These are phyloP conservation scores for Zygotorulaspora florentina DNA, from an alignment of 805 yeast genomes.

Conservation along the genomic window DNA sequence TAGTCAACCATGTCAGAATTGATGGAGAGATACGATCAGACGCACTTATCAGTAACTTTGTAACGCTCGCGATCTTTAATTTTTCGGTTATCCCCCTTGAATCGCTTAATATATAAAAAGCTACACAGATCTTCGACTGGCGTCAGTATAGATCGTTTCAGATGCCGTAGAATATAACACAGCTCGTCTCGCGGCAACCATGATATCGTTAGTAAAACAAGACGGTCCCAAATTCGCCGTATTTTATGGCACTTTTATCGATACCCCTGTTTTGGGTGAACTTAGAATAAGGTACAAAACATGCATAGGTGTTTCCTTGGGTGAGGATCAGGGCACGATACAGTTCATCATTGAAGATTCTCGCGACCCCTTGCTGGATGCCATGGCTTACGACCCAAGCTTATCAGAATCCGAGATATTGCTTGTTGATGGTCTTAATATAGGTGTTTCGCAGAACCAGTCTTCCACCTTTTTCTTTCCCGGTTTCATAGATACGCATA, in stretches of 20 bases:
- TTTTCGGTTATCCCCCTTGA: too few relatives aligned
- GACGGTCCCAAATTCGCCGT: constrained; percentile 31
- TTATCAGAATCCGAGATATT: constrained; percentile 16
- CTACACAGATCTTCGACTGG: too few relatives aligned
- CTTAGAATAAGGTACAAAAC: constrained; percentile 54
- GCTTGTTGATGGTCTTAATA: constrained; percentile 29
- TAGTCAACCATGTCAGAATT: too few relatives aligned
- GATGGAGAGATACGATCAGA: too few relatives aligned
- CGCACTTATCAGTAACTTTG: too few relatives aligned
- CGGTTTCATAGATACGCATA: constrained; percentile 78
- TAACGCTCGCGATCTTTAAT: too few relatives aligned
- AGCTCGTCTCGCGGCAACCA: not conserved
- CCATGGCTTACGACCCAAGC: constrained; percentile 18
- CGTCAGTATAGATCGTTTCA: not conserved
- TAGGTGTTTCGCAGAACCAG: not conserved
- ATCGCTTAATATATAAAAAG: too few relatives aligned
- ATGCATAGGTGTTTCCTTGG: constrained; percentile 52
- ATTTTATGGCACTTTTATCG: constrained; percentile 68
- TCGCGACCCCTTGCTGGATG: constrained; percentile 30
- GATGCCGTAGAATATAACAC: not conserved
- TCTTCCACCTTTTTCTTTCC: constrained; percentile 62
- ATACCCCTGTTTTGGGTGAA: constrained; percentile 58
- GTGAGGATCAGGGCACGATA: constrained; percentile 43
- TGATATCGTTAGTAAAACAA: constrained; percentile 5
- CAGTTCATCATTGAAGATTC: constrained; percentile 28